Base-by-base conservation (phyloP, 495 filamentous ascomycete genomes). In the Peziza echinospora region DNA sequence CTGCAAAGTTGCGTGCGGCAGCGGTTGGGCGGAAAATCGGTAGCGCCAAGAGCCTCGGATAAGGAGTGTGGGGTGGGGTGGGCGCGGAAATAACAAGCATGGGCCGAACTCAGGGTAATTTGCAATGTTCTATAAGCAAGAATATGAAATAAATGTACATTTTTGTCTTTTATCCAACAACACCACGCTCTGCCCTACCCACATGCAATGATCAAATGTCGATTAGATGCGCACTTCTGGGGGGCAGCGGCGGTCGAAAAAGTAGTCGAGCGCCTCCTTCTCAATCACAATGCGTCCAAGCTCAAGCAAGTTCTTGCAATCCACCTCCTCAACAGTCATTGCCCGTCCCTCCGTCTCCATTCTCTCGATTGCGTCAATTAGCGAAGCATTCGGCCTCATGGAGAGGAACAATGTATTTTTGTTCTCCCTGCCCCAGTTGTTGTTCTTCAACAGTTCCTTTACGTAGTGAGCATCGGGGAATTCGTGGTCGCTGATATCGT, bases 271-370 rank as follows among this genome's bases (percentile, higher is more conserved):
- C 39, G 84, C 87, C 48, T 63, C 62, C 64, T 76, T 76, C 71
- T 97, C 89, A 54, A 97, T 78, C 44, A 94, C 75, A 53, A 94
- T 64, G 49, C 83, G 71, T 37, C 80, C 80, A 34, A 80, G 73
- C 66, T 89, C 81, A 57, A 97, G 58, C 49, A 94, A 62, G 63
- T 93, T 79, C 70, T 93, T 94, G 34, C 94, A 84, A 70, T 94
- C 87, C 34, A 94, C 79, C 52, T 93, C 82, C 11, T 62, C 62
- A 47, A 73, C 65, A 51, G 71, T 67, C 60, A 81, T 56, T n/a
- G 77, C 75, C 48, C 72, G 71, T 9, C 78, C 84, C 51, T 71
- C 64, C 17, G 45, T 41, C n/a, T 70, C 68, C 43, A 76, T 65
- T 25, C 71, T 65, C 24, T 67, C 66, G 54, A 89, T 60, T 41